Evolutionary conservation across 2,329 filamentous ascomycete genomes (phyloP), one percentile per base, ranked within the genome.

Genomic region (Xylaria hypoxylon): DNA sequence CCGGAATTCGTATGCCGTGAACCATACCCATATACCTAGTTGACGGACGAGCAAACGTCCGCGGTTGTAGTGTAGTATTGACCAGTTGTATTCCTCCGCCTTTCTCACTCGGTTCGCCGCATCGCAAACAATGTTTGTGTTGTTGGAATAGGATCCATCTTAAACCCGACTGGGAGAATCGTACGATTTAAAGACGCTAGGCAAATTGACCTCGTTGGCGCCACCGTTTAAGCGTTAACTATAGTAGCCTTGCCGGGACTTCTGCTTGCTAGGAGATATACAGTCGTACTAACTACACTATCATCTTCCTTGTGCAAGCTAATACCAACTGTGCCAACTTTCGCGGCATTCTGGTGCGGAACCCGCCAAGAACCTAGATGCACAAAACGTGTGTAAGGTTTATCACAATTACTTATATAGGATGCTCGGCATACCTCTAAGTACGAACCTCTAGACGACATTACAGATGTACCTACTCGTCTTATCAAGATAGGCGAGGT

Each of bases 121-220:
- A n/a, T 44, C 6, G 19, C 4, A 7, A 47, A 47, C n/a, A 42
- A 28, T 31, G 28, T 8, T 8, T 31, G 28, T 8, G 28, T 31
- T 8, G 28, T 31, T 31, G 28, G 28, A 31, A 31, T 2, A 31
- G 28, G 28, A 13, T 48, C 47, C 33, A 8, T 52, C 13, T 26
- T 15, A 10, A 61, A 31, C 19, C 19, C n/a, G 50, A 28, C 48
- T 15, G 40, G 24, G 24, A 44, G 38, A 35, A 62, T 56, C 59
- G 42, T 56, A 56, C 42, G 59, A 62, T 62, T 40, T 55, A 10
- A 33, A 33, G 31, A 28, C 10, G 31, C 50, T 28, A 55, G 38
- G 47, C 7, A n/a, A 45, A n/a, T 48, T 26, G 24, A n/a, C 6
- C 10, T 33, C 3, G 24, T 44, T 19, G 45, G 15, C 3, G 15